Percentiles rank a stretch among this genome's conserved stretches.
These are phyloP conservation scores for Coelastrella sp. DNA, from an alignment of 139 green algal species.

Conservation along the genomic window DNA sequence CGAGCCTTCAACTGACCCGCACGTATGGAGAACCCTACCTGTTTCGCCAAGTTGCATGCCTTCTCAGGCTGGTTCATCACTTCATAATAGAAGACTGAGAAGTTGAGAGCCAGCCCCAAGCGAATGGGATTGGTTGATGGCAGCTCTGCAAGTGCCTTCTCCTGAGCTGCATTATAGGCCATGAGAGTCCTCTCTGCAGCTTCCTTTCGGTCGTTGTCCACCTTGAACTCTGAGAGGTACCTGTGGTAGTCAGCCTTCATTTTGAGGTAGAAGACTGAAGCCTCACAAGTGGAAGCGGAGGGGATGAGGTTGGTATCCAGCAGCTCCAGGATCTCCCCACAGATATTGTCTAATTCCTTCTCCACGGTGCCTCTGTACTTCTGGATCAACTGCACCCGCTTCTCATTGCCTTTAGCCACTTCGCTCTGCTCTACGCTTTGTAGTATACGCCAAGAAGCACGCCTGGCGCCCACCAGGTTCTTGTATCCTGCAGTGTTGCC, in stretches of 20 bases:
- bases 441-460: conserved; percentile 95
- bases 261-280: conserved; percentile 97
- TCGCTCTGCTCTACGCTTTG: conserved; percentile 99
- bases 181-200: conserved; percentile 95
- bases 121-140: conserved; percentile 97
- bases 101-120: conserved; percentile 98
- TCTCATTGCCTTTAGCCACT: conserved; percentile 97
- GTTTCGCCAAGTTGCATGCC: conserved; percentile 97
- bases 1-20: not conserved
- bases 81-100: conserved; percentile 99
- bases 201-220: conserved; percentile 88
- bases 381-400: conserved; percentile 94
- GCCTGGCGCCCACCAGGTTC: conserved; percentile 78
- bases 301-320: conserved; percentile 97
- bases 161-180: conserved; percentile 97
- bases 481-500: conserved; percentile 68
- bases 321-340: conserved; percentile 89
- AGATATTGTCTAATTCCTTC: conserved; percentile 92
- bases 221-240: conserved; percentile 99
- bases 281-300: conserved; percentile 92
- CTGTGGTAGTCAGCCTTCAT: conserved; percentile 96
- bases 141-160: conserved; percentile 96
- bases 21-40: conserved; percentile 63
- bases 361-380: conserved; percentile 89
- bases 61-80: conserved; percentile 99